A percentile compares a stretch with the other conserved stretches of the same genome.
Conservation (phyloP, 2,329 filamentous ascomycete genomes). For the Colletotrichum caudatum region DNA sequence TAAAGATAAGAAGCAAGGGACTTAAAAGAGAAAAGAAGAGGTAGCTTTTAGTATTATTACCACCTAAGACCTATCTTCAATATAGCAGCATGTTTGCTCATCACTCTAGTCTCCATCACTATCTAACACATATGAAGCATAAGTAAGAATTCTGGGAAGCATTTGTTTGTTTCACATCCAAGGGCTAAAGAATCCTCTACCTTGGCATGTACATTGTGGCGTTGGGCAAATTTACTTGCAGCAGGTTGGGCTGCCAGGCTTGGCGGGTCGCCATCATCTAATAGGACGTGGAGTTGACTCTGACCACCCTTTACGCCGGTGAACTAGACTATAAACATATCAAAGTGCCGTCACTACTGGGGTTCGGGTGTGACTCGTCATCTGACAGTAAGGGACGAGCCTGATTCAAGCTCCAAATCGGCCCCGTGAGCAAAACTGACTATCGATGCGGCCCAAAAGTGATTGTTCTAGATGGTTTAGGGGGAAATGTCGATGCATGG, state of each 20-base stretch:
- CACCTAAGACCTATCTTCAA: too few relatives aligned
- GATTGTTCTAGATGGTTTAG: neutral
- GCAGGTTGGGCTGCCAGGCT: neutral
- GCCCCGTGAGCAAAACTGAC: neutral
- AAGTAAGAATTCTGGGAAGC: too few relatives aligned
- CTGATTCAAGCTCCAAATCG: neutral
- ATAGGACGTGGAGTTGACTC: neutral
- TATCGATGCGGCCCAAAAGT: neutral
- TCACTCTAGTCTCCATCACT: too few relatives aligned
- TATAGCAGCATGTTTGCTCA: too few relatives aligned
- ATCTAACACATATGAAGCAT: too few relatives aligned
- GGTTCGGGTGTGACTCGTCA: neutral
- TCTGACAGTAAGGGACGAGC: neutral
- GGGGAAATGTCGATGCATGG: conserved; percentile 1
- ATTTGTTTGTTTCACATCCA: neutral
- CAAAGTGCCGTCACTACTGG: neutral
- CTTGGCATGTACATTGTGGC: neutral
- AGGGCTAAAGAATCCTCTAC: neutral
- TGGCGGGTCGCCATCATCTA: neutral
- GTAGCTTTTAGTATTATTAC: too few relatives aligned
- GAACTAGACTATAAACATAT: neutral
- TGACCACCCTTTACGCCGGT: neutral
- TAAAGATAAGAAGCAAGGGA: too few relatives aligned
- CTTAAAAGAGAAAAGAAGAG: too few relatives aligned
- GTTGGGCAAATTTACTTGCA: neutral